Evolutionary conservation across 768 basidiomycete species (phyloP), one percentile per base, ranked within the genome.

Genomic region (Lepiota subincarnata): DNA sequence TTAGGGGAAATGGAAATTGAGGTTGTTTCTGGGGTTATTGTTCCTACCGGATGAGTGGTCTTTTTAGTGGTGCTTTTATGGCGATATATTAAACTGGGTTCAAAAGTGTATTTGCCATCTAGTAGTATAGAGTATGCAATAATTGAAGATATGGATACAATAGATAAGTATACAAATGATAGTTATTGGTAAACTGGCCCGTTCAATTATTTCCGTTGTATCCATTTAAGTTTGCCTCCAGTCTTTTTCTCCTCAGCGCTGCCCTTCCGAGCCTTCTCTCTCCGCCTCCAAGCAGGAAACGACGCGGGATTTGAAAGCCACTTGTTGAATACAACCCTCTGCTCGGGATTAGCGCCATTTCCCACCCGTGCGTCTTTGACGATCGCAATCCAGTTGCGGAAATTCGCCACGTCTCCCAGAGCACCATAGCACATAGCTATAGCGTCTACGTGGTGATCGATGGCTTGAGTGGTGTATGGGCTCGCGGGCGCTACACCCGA

Each of bases 1-100:
- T 63, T 86, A 50, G 62, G 64, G 3, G 71, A 62, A 55, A 63
- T 87, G 31, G 75, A 71, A 8, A 78, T 88, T 37, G 68, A 70
- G 18, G 62, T 73, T 2, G 63, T 63, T 26, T 72, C 74, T 63
- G 85, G 83, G 0, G 62, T 81, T 20, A 41, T 60, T 38, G 57
- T 57, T 7, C 39, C 53, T 2, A 54, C 46, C 0, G 53, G 53
- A 36, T 42, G 13, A 1, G 26, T 20, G 34, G 16, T n/a, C 11
- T 45, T 52, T 6, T 16, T 37, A 24, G 11, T 5, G n/a, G 37
- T 31, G 19, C 13, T 39, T 18, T 26, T 28, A 26, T 13, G 31
- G 24, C 16, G 13, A 40, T 6, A 13, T 12, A 13, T 39, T 39
- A 22, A 11, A 10, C 26, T n/a, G 14, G 42, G 1, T 6, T 26